Conservation (phyloP, 2,329 filamentous ascomycete genomes). For the Pseudogymnoascus sp. region DNA sequence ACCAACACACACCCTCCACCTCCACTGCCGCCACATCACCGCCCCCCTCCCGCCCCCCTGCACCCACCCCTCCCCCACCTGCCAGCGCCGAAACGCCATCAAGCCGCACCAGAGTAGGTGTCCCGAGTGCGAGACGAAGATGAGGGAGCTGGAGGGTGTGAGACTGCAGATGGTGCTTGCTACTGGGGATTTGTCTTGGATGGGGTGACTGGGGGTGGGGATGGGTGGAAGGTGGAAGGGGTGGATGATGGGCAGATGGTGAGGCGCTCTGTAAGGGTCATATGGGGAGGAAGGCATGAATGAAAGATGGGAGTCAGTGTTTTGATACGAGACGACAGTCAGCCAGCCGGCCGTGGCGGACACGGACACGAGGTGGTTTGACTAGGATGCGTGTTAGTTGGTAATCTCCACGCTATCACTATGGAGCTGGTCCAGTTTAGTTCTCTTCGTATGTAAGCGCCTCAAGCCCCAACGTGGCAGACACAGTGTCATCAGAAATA, state of each 20-base stretch:
- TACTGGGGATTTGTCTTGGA: not conserved
- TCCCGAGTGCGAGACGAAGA: not conserved
- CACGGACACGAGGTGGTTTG: not conserved
- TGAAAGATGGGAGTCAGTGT: not conserved
- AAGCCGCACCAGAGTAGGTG: not conserved
- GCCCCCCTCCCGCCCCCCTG: not conserved
- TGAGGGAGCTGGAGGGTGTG: too few relatives aligned
- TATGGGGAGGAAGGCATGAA: not conserved
- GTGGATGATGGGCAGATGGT: not conserved
- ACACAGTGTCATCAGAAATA: not conserved
- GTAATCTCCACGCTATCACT: not conserved
- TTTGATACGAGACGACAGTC: not conserved
- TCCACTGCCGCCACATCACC: not conserved
- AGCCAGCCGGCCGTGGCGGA: not conserved
- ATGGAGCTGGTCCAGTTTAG: not conserved
- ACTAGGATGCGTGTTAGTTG: not conserved
- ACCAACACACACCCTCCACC: not conserved
- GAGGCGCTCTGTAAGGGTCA: not conserved
- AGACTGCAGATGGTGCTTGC: too few relatives aligned
- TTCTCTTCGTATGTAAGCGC: not conserved
- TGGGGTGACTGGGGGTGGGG: not conserved
- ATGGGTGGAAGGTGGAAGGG: not conserved
- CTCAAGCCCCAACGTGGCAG: not conserved
- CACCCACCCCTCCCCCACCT: not conserved
- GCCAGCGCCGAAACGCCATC: not conserved